Conservation (phyloP, 129 eudicot species). For the Tagetes patula region DNA sequence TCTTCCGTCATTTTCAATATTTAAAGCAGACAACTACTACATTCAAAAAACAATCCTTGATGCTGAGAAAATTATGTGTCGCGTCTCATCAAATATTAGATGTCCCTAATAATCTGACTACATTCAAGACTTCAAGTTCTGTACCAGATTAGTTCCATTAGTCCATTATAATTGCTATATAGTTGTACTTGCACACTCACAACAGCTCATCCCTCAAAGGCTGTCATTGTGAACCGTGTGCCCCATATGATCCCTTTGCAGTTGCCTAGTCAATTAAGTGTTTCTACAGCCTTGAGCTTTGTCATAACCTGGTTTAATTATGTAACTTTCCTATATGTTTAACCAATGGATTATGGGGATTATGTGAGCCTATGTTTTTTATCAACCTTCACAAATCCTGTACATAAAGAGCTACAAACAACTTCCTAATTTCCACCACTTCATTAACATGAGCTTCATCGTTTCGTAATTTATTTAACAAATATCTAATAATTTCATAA, state of each 20-base stretch:
- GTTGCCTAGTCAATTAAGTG: neutral
- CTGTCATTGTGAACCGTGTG: neutral
- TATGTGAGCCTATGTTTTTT: too few species aligned
- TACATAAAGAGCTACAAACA: neutral
- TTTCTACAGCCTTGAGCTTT: neutral
- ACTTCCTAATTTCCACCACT: conserved; percentile 6
- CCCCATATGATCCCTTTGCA: neutral
- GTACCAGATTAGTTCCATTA: neutral
- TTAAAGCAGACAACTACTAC: neutral
- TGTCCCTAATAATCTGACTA: neutral
- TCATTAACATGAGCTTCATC: conserved; percentile 11
- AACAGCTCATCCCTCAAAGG: neutral
- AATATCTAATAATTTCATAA: neutral
- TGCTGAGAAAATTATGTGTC: neutral
- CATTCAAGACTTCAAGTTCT: neutral
- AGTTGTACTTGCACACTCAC: neutral
- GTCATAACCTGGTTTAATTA: neutral
- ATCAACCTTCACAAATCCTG: neutral
- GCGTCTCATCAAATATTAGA: neutral
- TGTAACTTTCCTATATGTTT: neutral
- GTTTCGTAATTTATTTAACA: neutral
- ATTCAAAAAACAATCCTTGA: neutral
- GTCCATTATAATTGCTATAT: conserved; percentile 9
- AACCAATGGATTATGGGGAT: neutral
- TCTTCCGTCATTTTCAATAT: neutral